Evolutionary conservation across 2,329 filamentous ascomycete genomes (phyloP).

Genomic region (Penicillium sp.): DNA sequence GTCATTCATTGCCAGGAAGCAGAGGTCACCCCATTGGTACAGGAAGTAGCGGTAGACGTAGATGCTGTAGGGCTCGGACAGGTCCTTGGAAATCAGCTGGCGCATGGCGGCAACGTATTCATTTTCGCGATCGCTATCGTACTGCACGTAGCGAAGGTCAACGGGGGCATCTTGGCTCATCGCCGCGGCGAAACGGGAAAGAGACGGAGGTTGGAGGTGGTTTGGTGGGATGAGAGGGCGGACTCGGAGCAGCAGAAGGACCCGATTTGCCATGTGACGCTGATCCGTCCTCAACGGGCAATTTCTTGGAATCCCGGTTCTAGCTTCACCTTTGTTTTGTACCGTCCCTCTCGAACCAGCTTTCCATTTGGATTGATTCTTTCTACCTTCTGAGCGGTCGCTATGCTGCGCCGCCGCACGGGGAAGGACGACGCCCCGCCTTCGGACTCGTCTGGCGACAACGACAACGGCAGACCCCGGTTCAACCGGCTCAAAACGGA

Average conservation of each 20-base stretch:
- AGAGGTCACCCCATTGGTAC: constrained; percentile 96
- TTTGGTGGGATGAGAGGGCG: constrained; percentile 7
- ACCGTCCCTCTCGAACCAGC: neutral
- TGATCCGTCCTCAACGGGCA: constrained; percentile 16
- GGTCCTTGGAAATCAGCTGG: constrained; percentile 87
- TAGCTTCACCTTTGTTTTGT: neutral
- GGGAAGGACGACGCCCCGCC: constrained; percentile 33
- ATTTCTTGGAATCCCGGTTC: constrained; percentile 1
- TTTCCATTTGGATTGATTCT: constrained; percentile 4
- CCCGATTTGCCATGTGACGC: constrained; percentile 25
- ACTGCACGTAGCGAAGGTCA: constrained; percentile 55
- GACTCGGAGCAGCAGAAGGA: constrained; percentile 3
- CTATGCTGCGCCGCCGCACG: constrained; percentile 42
- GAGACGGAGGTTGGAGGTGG: constrained; percentile 4
- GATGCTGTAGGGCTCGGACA: constrained; percentile 98
- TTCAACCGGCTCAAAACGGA: constrained; percentile 12
- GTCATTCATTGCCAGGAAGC: constrained; percentile 69
- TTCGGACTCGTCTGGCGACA: constrained; percentile 16
- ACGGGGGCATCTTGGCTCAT: constrained; percentile 42
- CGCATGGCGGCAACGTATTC: constrained; percentile 79
- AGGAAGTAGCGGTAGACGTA: constrained; percentile 98
- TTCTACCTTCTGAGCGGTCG: constrained; percentile 17
- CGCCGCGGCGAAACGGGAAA: constrained; percentile 18
- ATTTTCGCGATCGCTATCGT: constrained; percentile 56
- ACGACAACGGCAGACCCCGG: constrained; percentile 17